Evolutionary conservation across 768 basidiomycete genomes (phyloP), one percentile per base, ranked within the genome.

Genomic region (Pulveroboletus sp.): DNA sequence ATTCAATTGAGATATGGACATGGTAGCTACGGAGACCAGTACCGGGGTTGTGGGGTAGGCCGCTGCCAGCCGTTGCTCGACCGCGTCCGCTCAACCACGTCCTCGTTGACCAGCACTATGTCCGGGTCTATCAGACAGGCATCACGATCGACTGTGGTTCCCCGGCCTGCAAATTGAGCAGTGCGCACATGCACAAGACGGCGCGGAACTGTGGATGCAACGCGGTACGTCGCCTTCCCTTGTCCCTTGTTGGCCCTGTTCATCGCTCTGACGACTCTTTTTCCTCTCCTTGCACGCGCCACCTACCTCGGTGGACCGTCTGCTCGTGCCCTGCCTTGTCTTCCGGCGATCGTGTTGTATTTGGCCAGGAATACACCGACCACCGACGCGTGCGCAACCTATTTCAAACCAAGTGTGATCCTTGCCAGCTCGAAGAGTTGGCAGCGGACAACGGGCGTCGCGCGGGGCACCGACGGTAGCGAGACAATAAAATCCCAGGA

Each of bases 361-460:
- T 32, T 33, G 30, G 17, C 33, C 15, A 79, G 76, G 61, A 55
- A 31, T 62, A 67, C 32, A 52, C 66, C 43, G 82, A 85, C 57
- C 62, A 79, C 35, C 74, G 78, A 47, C 73, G 76, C 36, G 80
- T 87, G 35, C 69, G 76, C 50, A 88, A 80, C 63, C 71, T 86
- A 65, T 83, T 87, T 57, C 83, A 84, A 57, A 75, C 76, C 50
- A 71, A 77, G 49, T 86, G 85, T 68, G 84, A 83, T 5, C 55
- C 42, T 1, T 86, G 85, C 69, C 73, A 70, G 54, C 62, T 39
- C n/a, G 63, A 63, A 45, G 67, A 71, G 35, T 57, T 47, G 15
- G 55, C 56, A 30, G 67, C 69, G 30, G 71, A 71, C 54, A 64
- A 69, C 42, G 68, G 60, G 47, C 69, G 59, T 41, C 62, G 58